A percentile compares a stretch with the other conserved stretches of the same genome.
Conservation (phyloP, 2,329 filamentous ascomycete genomes). For the Aspergillus ibericus region DNA sequence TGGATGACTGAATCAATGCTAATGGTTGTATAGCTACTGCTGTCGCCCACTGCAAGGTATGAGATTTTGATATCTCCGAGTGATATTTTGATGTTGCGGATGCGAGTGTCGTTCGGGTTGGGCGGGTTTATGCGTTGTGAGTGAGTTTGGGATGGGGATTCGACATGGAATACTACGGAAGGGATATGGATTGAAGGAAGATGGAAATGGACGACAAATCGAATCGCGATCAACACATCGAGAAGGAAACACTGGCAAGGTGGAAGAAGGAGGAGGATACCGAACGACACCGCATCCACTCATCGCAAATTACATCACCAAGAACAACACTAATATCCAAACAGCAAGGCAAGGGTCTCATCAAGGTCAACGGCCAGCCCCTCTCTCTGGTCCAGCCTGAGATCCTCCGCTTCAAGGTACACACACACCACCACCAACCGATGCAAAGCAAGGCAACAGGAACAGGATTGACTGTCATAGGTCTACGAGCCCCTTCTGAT, state of each 20-base stretch:
- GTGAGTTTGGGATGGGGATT: too few relatives aligned
- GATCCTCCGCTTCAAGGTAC: slow-evolving; percentile 95
- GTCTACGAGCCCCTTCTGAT: slow-evolving; percentile 99
- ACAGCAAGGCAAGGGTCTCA: slow-evolving; percentile 78
- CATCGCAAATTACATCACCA: neutral
- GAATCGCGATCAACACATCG: neutral
- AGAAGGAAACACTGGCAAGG: neutral
- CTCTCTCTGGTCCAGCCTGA: slow-evolving; percentile 92
- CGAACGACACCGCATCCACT: slow-evolving; percentile 3
- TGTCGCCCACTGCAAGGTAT: slow-evolving; percentile 91
- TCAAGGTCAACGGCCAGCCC: slow-evolving; percentile 99
- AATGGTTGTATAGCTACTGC: slow-evolving; percentile 63
- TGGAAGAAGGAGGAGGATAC: slow-evolving; percentile 8
- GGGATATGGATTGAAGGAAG: neutral
- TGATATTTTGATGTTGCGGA: neutral
- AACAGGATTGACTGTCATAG: slow-evolving; percentile 40
- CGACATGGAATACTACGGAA: too few relatives aligned
- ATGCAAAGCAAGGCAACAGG: neutral
- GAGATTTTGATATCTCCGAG: slow-evolving; percentile 26
- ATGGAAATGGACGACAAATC: neutral
- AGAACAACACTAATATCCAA: neutral
- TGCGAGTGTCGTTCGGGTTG: neutral
- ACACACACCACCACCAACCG: neutral
- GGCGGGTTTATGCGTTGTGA: too few relatives aligned
- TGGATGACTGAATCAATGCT: slow-evolving; percentile 4